These are phyloP conservation scores for Vaccinium macrocarpon DNA, from an alignment of 148 eudicot genomes.

Conservation along the genomic window DNA sequence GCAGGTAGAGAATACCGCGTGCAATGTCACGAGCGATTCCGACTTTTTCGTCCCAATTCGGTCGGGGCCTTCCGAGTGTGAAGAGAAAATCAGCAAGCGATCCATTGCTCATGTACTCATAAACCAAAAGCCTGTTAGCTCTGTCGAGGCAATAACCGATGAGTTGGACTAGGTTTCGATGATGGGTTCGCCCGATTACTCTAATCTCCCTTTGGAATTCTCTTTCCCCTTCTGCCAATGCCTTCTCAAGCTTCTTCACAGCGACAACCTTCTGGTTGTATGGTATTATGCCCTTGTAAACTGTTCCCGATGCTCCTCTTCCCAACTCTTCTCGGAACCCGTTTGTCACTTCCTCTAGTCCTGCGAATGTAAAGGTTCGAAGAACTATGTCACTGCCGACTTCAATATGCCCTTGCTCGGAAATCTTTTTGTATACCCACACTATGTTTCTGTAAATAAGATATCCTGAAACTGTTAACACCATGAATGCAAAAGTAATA, in stretches of 20 bases:
- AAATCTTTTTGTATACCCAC: constrained; percentile 3
- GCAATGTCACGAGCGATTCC: constrained; percentile 3
- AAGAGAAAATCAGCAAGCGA: constrained; percentile 15
- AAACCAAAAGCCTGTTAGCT: background rate
- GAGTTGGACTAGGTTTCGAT: too few species aligned
- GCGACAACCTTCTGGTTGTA: constrained; percentile 9
- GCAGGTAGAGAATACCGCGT: background rate
- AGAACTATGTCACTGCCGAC: background rate
- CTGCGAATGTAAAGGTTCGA: background rate
- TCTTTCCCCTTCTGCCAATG: background rate
- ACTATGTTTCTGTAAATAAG: background rate
- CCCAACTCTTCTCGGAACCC: constrained; percentile 13
- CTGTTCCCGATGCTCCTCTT: background rate
- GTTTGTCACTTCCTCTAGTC: constrained; percentile 1
- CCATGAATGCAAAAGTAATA: background rate
- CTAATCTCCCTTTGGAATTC: background rate
- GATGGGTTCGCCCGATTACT: too few species aligned
- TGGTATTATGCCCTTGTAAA: background rate
- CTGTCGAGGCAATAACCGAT: too few species aligned
- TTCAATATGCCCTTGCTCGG: background rate
- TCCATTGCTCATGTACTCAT: constrained; percentile 14
- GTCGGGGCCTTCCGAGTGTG: background rate
- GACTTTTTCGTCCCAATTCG: background rate
- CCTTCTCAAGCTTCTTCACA: constrained; percentile 12
- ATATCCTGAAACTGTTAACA: background rate